Conservation (phyloP, 352 stramenopile species). For the Phytopythium aichiense region DNA sequence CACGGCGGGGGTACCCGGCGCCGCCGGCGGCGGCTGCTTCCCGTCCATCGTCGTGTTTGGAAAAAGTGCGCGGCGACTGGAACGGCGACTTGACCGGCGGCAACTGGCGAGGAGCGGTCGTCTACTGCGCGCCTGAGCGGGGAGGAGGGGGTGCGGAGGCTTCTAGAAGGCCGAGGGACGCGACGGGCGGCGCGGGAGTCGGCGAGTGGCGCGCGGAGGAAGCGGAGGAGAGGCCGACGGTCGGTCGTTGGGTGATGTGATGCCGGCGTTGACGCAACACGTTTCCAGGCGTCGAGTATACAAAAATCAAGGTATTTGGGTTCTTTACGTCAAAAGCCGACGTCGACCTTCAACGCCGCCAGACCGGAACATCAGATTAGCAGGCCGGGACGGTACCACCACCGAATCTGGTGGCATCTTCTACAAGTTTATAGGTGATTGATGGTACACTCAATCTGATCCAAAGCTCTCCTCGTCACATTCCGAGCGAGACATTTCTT, state of each 20-base stretch:
- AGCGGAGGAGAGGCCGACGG: neutral
- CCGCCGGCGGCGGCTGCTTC: neutral
- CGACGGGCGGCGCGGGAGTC: neutral
- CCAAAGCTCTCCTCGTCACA: neutral
- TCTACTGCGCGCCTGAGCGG: neutral
- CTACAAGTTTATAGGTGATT: neutral
- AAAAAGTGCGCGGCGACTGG: constrained; percentile 2
- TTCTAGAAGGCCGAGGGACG: constrained; percentile 2
- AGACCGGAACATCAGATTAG: neutral
- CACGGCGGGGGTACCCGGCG: constrained; percentile 19
- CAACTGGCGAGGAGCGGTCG: neutral
- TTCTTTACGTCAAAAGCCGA: neutral
- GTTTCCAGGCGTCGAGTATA: neutral
- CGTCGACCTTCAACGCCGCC: neutral
- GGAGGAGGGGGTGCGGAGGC: neutral
- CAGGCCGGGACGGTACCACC: neutral
- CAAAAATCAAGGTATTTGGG: neutral
- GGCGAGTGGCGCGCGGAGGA: neutral
- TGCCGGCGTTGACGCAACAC: constrained; percentile 5
- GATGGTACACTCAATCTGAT: too few species aligned
- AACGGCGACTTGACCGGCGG: neutral
- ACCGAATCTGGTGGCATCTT: neutral
- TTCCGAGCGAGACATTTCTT: neutral
- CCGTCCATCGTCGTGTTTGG: constrained; percentile 12
- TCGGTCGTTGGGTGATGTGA: neutral